Base-by-base conservation (phyloP, 768 basidiomycete genomes). In the Suillus bovinus region DNA sequence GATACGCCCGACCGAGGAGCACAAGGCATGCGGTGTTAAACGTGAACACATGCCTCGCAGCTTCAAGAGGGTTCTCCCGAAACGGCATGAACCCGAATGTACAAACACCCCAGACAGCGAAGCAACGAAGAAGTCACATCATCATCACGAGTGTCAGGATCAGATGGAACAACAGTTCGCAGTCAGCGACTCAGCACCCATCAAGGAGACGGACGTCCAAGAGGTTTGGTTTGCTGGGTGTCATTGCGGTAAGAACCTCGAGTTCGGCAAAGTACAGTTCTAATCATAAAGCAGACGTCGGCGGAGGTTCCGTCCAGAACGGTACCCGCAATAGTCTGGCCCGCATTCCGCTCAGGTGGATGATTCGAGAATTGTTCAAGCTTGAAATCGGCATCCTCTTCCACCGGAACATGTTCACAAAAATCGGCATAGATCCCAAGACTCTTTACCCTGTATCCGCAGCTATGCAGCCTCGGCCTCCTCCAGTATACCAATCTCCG, bases 201-300 rank as follows among this genome's bases (percentile, higher is more conserved):
- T 74, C 27, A 67, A 71, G 20, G 49, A 70, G 56, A 91, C 90
- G 1, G 76, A 91, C 62, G 84, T 90, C 4, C 79, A 84, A 55
- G 90, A 93, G 65, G 91, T 93, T 1, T 93, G 91, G 91, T 93
- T 93, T 67, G 73, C 89, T 4, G 91, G 91, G 0, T 84, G 82
- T 66, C 90, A 92, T 66, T 84, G 83, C 52, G 89, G 90, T 89
- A 66, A 33, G 81, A 74, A 29, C 34, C 6, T 34, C 24, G 4
- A 13, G 20, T 27, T 24, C 8, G 47, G 54, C 31, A n/a, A 22
- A 2, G 24, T 10, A 33, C 17, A 27, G 1, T 55, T 54, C 60
- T 61, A 34, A 52, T 31, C 41, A 13, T 54, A 27, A 50, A 42
- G n/a, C 57, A 90, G 90, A 92, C 66, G 82, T 93, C 22, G 91